Evolutionary conservation across 441 rosid species (phyloP).

Genomic region (Pelargonium myrrhifolium): DNA sequence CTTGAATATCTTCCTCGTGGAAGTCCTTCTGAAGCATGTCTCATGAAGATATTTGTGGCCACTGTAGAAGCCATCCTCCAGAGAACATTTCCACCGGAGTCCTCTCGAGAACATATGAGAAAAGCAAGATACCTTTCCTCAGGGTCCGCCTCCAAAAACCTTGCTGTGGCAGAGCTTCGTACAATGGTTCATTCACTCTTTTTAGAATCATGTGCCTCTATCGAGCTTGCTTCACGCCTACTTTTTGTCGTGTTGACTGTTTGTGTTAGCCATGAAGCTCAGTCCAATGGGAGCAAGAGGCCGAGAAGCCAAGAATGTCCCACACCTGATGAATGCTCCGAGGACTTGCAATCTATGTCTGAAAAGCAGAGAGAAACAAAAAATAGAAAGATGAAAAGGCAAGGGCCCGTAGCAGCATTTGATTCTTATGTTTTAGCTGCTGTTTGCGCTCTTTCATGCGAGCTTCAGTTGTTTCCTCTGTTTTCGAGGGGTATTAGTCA

Average conservation of each 20-base stretch:
- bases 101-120: slow-evolving; percentile 44
- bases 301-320: slow-evolving; percentile 48
- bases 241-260: slow-evolving; percentile 94
- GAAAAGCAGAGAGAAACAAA: slow-evolving; percentile 37
- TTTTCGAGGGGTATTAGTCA: slow-evolving; percentile 50
- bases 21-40: slow-evolving; percentile 98
- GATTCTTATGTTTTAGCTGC: slow-evolving; percentile 98
- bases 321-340: slow-evolving; percentile 35
- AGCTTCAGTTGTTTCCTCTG: slow-evolving; percentile 87
- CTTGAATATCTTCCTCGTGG: slow-evolving; percentile 98
- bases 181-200: slow-evolving; percentile 98
- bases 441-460: slow-evolving; percentile 95
- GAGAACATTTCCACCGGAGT: slow-evolving; percentile 78
- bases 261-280: slow-evolving; percentile 98
- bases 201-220: slow-evolving; percentile 83
- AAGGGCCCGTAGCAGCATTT: slow-evolving; percentile 96
- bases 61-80: slow-evolving; percentile 88
- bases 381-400: slow-evolving; percentile 54
- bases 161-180: slow-evolving; percentile 97
- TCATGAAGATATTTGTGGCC: slow-evolving; percentile 94
- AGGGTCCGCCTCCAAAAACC: slow-evolving; percentile 77
- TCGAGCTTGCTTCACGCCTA: slow-evolving; percentile 90
- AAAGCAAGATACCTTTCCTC: slow-evolving; percentile 45
- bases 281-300: slow-evolving; percentile 69
- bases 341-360: slow-evolving; percentile 29